Evolutionary conservation across 2,329 filamentous ascomycete species (phyloP).

Genomic region (Hymenoscyphus albidus): DNA sequence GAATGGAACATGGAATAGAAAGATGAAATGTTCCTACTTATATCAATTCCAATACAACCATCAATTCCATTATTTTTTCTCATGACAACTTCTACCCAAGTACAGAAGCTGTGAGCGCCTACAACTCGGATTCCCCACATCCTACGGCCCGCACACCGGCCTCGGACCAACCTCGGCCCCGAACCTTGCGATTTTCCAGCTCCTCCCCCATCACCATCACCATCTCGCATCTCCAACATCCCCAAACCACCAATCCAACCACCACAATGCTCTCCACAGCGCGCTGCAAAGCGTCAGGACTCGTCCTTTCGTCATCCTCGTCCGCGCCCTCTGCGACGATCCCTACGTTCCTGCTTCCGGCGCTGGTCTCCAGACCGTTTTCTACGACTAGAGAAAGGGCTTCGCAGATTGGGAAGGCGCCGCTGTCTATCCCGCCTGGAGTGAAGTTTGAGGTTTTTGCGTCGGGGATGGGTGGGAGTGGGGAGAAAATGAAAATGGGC

Average conservation of each 20-base stretch:
- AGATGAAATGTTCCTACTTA: too few relatives aligned
- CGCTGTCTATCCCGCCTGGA: slow-evolving; percentile 76
- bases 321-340: slow-evolving; percentile 47
- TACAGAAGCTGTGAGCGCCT: too few relatives aligned
- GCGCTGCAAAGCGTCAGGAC: slow-evolving; percentile 56
- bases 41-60: too few relatives aligned
- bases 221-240: background rate
- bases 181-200: background rate
- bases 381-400: slow-evolving; percentile 62
- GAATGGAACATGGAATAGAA: too few relatives aligned
- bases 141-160: background rate
- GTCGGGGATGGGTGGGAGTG: slow-evolving; percentile 34
- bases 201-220: background rate
- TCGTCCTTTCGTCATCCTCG: slow-evolving; percentile 48
- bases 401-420: slow-evolving; percentile 83
- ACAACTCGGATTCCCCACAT: background rate
- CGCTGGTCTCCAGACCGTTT: slow-evolving; percentile 61
- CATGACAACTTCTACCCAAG: too few relatives aligned
- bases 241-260: background rate
- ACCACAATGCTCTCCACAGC: slow-evolving; percentile 61
- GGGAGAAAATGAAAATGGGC: slow-evolving; percentile 15
- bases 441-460: slow-evolving; percentile 73
- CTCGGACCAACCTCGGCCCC: background rate
- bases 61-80: too few relatives aligned
- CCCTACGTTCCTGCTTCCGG: slow-evolving; percentile 69